Evolutionary conservation across 495 filamentous ascomycete species (phyloP).

Genomic region (Trypethelium eluteriae): DNA sequence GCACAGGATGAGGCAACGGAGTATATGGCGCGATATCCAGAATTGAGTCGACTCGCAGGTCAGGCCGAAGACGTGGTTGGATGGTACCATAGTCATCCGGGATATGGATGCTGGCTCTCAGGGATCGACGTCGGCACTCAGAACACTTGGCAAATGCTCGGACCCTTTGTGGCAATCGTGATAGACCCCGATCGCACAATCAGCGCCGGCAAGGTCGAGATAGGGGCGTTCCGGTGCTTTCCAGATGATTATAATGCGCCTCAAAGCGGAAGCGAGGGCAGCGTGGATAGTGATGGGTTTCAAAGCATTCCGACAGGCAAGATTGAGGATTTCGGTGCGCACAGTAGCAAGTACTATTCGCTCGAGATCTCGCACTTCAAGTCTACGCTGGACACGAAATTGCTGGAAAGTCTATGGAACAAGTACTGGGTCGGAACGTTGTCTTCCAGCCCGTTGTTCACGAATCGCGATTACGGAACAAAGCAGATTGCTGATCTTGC

Average conservation of each 20-base stretch:
- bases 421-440: conserved; percentile 99
- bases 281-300: conserved; percentile 44
- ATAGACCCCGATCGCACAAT: conserved; percentile 97
- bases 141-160: conserved; percentile 67
- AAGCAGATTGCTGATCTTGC: conserved; percentile 88
- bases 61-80: conserved; percentile 88
- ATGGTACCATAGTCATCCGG: conserved; percentile 98
- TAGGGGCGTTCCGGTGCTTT: conserved; percentile 91
- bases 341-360: conserved; percentile 79
- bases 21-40: conserved; percentile 84
- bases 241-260: conserved; percentile 61
- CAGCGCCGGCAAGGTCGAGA: conserved; percentile 89
- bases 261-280: conserved; percentile 25
- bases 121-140: conserved; percentile 94
- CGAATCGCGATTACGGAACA: conserved; percentile 85
- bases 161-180: conserved; percentile 89
- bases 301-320: conserved; percentile 83
- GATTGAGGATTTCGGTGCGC: conserved; percentile 92
- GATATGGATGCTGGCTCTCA: conserved; percentile 96
- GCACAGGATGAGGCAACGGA: conserved; percentile 92
- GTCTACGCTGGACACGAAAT: conserved; percentile 73
- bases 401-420: conserved; percentile 90
- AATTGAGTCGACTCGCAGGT: conserved; percentile 59
- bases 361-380: conserved; percentile 92
- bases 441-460: conserved; percentile 87